Conservation (phyloP, 176 grass and related monocot genomes). For the Ensete glaucum region DNA sequence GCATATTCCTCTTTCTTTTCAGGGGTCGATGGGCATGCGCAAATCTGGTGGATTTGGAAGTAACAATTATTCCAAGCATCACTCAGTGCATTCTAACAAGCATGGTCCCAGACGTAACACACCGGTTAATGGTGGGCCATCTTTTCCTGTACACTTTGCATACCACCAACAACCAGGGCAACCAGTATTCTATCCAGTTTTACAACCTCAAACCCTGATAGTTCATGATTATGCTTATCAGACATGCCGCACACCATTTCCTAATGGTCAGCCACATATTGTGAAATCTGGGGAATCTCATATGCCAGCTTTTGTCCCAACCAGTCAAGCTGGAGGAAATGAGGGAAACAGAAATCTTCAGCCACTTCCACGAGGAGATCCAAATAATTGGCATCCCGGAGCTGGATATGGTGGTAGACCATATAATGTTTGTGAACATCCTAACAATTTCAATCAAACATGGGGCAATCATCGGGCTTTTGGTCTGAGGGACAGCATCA, state of each 20-base stretch:
- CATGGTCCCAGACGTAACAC: conserved; percentile 47
- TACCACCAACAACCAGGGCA: conserved; percentile 63
- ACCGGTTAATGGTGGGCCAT: conserved; percentile 44
- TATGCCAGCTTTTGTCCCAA: conserved; percentile 32
- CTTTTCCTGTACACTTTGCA: conserved; percentile 38
- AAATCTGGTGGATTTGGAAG: conserved; percentile 64
- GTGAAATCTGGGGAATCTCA: conserved; percentile 44
- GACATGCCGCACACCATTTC: conserved; percentile 32
- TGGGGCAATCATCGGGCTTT: conserved; percentile 40
- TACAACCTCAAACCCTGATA: conserved; percentile 39
- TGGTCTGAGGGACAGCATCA: conserved; percentile 36
- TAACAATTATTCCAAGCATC: conserved; percentile 28
- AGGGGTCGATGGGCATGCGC: conserved; percentile 30
- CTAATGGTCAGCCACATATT: conserved; percentile 34
- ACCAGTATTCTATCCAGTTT: conserved; percentile 55
- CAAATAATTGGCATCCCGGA: conserved; percentile 41
- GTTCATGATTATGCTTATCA: conserved; percentile 61
- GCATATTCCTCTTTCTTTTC: background rate
- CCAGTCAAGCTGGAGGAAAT: conserved; percentile 42
- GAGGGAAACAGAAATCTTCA: conserved; percentile 42
- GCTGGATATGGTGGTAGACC: conserved; percentile 37
- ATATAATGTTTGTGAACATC: conserved; percentile 37
- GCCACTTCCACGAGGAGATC: conserved; percentile 35
- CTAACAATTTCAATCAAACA: conserved; percentile 34
- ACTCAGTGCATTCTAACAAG: conserved; percentile 44